A percentile compares a stretch with the other conserved stretches of the same genome.
phyloP scores from a whole-genome alignment of 1,139 yeast genomes.

The Meyerozyma elateridarum region DNA sequence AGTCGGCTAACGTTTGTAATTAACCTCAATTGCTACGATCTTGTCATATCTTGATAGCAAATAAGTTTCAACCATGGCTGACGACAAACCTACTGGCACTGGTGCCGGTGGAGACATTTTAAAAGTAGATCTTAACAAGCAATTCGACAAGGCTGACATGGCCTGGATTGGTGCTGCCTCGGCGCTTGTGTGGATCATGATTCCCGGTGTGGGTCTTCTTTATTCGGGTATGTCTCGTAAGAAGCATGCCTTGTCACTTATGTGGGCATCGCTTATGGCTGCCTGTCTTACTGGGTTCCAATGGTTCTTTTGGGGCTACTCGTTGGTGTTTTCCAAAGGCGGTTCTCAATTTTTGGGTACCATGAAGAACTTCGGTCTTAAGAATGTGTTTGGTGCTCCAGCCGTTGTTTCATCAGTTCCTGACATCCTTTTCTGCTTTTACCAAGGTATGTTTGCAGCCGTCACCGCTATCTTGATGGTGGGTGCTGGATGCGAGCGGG shows the following conservation, averaged over 20 bases:
- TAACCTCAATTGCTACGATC: not conserved
- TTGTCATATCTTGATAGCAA: not conserved
- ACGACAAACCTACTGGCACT: constrained; percentile 40
- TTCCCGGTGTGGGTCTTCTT: constrained; percentile 87
- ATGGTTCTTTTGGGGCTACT: constrained; percentile 98
- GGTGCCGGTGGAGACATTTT: constrained; percentile 82
- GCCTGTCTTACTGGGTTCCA: constrained; percentile 78
- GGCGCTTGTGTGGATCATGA: constrained; percentile 86
- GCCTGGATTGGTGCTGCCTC: constrained; percentile 81
- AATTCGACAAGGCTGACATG: constrained; percentile 74
- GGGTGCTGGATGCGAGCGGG: constrained; percentile 97
- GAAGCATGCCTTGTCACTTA: constrained; percentile 82
- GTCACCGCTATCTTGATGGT: constrained; percentile 89
- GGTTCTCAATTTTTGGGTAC: constrained; percentile 72
- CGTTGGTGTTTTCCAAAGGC: constrained; percentile 72
- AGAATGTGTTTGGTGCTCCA: constrained; percentile 78
- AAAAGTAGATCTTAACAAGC: constrained; percentile 66
- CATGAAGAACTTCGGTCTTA: constrained; percentile 72
- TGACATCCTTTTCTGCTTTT: constrained; percentile 80
- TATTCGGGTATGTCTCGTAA: constrained; percentile 91
- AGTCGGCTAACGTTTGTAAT: not conserved
- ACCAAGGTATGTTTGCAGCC: constrained; percentile 95
- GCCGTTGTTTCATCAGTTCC: constrained; percentile 66
- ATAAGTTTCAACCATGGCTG: constrained; percentile 4
- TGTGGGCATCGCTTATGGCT: constrained; percentile 95